Evolutionary conservation across 2,329 filamentous ascomycete genomes (phyloP), one percentile per base, ranked within the genome.

Genomic region (Xylaria sp.): DNA sequence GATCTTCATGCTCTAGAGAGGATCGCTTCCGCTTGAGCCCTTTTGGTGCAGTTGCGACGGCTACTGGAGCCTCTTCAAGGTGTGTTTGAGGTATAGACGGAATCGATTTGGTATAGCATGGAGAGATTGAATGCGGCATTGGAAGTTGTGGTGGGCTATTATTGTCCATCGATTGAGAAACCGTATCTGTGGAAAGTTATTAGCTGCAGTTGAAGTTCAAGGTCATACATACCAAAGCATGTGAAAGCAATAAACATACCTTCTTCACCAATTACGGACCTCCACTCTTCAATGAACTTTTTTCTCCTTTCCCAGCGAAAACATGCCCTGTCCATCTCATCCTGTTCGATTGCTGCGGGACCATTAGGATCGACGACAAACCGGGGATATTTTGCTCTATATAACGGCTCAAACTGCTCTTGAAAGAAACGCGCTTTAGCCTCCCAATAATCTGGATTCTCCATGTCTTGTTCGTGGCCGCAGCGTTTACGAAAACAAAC

Each of bases 381-480:
- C 2, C 20, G 20, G 18, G 32, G 51, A 3, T 55, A 13, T 1
- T 13, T 4, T 13, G 18, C 34, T 7, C 13, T 20, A 15, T 57
- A 25, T 10, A 57, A 18, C 2, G 12, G 34, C 3, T 44, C 4
- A 9, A 25, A 44, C 18, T 44, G 28, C 37, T 25, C 37, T 2
- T 18, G 34, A 6, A 57, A 23, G 13, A 25, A 57, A 18, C 5
- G 9, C 20, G 3, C 20, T 23, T 57, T 57, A 1, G 39, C 32
- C 13, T 44, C 23, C 66, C 61, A 68, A 57, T 65, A 68, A 5
- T 44, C 15, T 1, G 15, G 20, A 37, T 68, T 63, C n/a, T 65
- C 10, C 2, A 65, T 37, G 41, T 61, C 39, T 3, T 62, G 55
- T 18, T 3, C 2, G 32, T 57, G 55, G 12, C 37, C 34, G 4